A percentile compares a stretch with the other conserved stretches of the same genome.
Evolutionary conservation across 1,284 basidiomycete species (phyloP).

Genomic region (Vanrija pseudolonga): DNA sequence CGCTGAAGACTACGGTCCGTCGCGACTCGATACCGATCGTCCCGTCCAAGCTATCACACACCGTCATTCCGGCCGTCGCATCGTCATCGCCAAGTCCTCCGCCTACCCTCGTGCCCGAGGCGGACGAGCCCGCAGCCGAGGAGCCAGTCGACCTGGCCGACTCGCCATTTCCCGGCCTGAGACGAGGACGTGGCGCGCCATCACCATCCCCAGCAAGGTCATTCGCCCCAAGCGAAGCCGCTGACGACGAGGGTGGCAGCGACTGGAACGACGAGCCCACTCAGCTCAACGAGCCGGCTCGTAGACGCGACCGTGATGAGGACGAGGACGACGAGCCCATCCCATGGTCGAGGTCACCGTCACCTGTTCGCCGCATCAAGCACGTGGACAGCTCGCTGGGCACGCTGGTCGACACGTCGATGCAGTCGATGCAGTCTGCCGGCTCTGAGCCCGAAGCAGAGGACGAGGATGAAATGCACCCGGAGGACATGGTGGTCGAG

Average conservation of each 20-base stretch:
- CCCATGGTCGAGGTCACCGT: constrained; percentile 46
- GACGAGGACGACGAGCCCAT: constrained; percentile 36
- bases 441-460: constrained; percentile 19
- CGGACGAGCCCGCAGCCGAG: too few relatives aligned
- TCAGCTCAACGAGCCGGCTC: background rate
- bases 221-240: constrained; percentile 6
- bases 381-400: too few relatives aligned
- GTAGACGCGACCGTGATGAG: constrained; percentile 3
- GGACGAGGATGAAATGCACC: constrained; percentile 59
- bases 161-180: too few relatives aligned
- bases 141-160: too few relatives aligned
- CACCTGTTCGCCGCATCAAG: constrained; percentile 21
- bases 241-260: constrained; percentile 1
- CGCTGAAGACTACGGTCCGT: too few relatives aligned
- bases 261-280: constrained; percentile 9
- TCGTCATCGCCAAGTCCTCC: too few relatives aligned
- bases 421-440: background rate
- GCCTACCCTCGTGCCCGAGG: too few relatives aligned
- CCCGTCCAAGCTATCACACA: too few relatives aligned
- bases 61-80: too few relatives aligned
- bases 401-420: background rate
- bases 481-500: constrained; percentile 65
- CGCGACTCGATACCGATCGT: too few relatives aligned
- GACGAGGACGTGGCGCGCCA: background rate
- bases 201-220: background rate